Evolutionary conservation across 306 rosid genomes (phyloP).

Genomic region (Cucumis sativus): DNA sequence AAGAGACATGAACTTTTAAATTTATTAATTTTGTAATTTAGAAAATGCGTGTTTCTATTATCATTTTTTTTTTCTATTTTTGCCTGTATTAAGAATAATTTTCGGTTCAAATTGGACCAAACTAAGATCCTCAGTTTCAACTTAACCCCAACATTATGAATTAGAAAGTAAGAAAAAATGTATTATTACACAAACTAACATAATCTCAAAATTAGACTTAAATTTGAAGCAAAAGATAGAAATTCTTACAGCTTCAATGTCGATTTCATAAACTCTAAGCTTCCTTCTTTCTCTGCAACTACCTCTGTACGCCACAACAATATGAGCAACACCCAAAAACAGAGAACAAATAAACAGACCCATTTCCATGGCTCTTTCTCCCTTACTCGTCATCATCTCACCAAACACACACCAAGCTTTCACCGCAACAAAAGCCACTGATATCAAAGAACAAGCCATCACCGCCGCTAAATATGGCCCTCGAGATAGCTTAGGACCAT

Average conservation of each 20-base stretch:
- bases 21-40: too few relatives aligned
- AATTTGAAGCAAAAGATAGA: not conserved
- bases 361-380: slow-evolving; percentile 32
- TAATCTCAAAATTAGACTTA: not conserved
- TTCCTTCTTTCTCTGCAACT: slow-evolving; percentile 88
- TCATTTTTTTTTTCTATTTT: too few relatives aligned
- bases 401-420: slow-evolving; percentile 60
- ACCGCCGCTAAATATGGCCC: slow-evolving; percentile 79
- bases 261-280: slow-evolving; percentile 85
- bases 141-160: too few relatives aligned
- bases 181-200: too few relatives aligned
- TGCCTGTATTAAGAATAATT: too few relatives aligned
- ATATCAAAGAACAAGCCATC: slow-evolving; percentile 45
- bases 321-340: slow-evolving; percentile 65
- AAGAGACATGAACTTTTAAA: too few relatives aligned
- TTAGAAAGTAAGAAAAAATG: too few relatives aligned
- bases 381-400: slow-evolving; percentile 2
- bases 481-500: slow-evolving; percentile 67
- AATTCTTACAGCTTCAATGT: slow-evolving; percentile 80
- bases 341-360: slow-evolving; percentile 60
- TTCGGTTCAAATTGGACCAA: too few relatives aligned
- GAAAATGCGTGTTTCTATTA: too few relatives aligned
- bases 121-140: too few relatives aligned
- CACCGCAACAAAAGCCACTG: slow-evolving; percentile 58
- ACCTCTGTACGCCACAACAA: slow-evolving; percentile 72